phyloP scores from a whole-genome alignment of 495 filamentous ascomycete species.

The Astrothelium subdiscretum region DNA sequence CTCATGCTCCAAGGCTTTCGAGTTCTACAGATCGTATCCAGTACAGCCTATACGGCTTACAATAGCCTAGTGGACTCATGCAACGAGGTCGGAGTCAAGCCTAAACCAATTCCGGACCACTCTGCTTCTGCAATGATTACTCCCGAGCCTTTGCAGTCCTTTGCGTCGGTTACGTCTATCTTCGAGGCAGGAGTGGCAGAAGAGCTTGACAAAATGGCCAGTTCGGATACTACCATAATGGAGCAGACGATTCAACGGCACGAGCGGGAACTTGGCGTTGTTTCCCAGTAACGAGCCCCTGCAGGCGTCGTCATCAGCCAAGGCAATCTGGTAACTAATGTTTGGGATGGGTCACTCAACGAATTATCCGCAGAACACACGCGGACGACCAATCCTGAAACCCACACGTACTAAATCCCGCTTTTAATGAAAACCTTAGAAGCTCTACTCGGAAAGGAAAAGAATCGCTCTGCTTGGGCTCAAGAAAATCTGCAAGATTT shows the following conservation, averaged over 20 bases:
- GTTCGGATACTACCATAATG: not conserved
- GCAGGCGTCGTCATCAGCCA: too few species aligned
- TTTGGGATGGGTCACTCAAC: not conserved
- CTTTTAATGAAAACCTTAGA: too few species aligned
- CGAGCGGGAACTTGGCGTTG: not conserved
- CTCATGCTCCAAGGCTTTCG: not conserved
- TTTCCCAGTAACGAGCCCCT: not conserved
- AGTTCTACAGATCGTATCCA: not conserved
- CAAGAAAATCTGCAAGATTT: too few species aligned
- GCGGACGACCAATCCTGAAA: too few species aligned
- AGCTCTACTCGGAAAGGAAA: too few species aligned
- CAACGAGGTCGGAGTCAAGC: not conserved
- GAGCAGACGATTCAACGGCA: not conserved
- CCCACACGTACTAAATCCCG: too few species aligned
- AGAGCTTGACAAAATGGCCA: not conserved
- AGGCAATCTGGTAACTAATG: too few species aligned
- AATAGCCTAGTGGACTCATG: not conserved
- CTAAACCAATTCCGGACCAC: not conserved
- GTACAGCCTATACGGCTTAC: not conserved
- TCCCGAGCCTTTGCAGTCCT: not conserved
- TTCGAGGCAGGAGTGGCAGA: not conserved
- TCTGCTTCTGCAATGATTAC: not conserved
- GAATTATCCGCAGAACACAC: too few species aligned
- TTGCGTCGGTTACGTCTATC: not conserved
- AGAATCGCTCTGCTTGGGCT: too few species aligned